These are phyloP conservation scores for Sisymbrium altissimum DNA, from an alignment of 345 rosid species.

Conservation along the genomic window DNA sequence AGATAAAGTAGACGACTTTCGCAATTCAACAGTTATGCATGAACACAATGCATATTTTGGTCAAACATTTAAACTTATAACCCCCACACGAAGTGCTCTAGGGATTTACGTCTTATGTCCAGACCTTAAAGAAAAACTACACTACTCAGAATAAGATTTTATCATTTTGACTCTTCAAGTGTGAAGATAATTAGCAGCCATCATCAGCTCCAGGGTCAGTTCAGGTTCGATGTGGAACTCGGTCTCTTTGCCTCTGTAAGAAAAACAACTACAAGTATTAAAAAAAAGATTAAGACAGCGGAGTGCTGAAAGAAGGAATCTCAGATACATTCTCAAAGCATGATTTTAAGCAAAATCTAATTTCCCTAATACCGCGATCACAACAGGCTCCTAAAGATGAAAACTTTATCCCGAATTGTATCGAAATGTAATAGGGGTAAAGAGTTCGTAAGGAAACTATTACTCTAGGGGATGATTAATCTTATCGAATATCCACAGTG, in stretches of 20 bases:
- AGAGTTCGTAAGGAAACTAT: not conserved
- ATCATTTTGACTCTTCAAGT: slow-evolving; percentile 26
- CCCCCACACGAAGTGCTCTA: slow-evolving; percentile 1
- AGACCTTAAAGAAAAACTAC: not conserved
- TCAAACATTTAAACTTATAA: not conserved
- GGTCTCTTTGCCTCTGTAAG: slow-evolving; percentile 56
- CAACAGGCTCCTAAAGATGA: not conserved
- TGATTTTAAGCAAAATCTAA: not conserved
- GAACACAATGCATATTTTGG: not conserved
- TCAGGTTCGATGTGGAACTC: slow-evolving; percentile 75
- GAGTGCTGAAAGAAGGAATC: not conserved
- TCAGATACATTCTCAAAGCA: not conserved
- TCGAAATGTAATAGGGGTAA: not conserved
- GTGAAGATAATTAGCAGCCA: slow-evolving; percentile 79
- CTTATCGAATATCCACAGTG: not conserved
- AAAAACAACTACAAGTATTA: not conserved
- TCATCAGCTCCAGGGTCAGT: slow-evolving; percentile 65
- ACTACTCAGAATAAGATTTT: not conserved
- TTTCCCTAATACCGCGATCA: not conserved
- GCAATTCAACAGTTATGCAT: not conserved
- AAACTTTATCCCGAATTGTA: not conserved
- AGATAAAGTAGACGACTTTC: not conserved
- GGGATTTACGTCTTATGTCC: not conserved
- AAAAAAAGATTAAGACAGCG: not conserved
- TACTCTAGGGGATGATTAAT: not conserved